Percentiles rank a stretch among this genome's conserved stretches.
These are phyloP conservation scores for Houttuynia cordata DNA, from an alignment of 164 flowering plant genomes.

Conservation along the genomic window DNA sequence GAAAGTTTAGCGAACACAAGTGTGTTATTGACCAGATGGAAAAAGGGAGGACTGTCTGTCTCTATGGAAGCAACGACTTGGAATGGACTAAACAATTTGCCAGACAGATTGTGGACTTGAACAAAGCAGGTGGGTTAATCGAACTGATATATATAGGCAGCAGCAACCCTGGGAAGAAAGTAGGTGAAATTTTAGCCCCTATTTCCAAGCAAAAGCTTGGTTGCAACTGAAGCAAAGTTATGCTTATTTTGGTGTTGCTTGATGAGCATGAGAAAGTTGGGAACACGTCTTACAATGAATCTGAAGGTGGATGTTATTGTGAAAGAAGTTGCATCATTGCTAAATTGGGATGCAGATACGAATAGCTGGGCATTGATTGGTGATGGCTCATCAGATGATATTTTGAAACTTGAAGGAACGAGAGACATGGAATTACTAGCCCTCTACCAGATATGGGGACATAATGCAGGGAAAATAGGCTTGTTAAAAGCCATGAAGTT, in stretches of 20 bases:
- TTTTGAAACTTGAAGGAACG: conserved; percentile 24
- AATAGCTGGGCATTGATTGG: conserved; percentile 25
- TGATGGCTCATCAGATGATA: conserved; percentile 23
- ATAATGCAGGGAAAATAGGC: conserved; percentile 25
- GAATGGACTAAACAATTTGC: conserved; percentile 58
- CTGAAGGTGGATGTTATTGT: conserved; percentile 21
- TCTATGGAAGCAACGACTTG: conserved; percentile 47
- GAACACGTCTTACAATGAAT: too few species aligned
- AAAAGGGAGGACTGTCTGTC: conserved; percentile 49
- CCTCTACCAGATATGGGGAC: conserved; percentile 27
- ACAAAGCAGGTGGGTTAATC: conserved; percentile 25
- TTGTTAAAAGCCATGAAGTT: conserved; percentile 34
- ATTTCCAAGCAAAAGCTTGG: conserved; percentile 23
- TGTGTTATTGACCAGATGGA: conserved; percentile 33
- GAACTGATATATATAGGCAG: conserved; percentile 28
- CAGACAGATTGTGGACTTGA: conserved; percentile 22
- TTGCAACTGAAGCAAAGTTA: conserved; percentile 16
- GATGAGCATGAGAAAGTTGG: conserved; percentile 47
- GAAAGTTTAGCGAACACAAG: not conserved
- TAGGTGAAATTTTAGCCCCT: conserved; percentile 18
- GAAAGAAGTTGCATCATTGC: conserved; percentile 30
- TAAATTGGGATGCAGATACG: conserved; percentile 16
- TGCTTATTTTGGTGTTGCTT: conserved; percentile 56
- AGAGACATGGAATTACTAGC: conserved; percentile 24
- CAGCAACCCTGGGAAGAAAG: conserved; percentile 13